Conservation (phyloP, 2,329 filamentous ascomycete genomes). For the Dryadomyces quercivorus region DNA sequence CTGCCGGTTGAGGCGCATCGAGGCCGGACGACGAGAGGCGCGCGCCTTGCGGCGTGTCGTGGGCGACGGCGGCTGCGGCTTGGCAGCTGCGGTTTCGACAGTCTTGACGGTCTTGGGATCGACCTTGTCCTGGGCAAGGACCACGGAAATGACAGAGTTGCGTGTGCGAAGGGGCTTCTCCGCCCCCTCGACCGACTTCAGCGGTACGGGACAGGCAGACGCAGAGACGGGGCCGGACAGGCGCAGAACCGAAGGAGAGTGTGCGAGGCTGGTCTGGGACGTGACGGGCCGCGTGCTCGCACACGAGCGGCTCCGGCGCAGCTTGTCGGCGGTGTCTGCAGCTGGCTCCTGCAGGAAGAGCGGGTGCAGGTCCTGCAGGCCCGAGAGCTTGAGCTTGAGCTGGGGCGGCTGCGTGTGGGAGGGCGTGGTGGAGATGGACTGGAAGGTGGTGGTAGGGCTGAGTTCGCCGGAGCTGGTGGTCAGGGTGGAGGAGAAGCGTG, state of each 20-base stretch:
- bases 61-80: background rate
- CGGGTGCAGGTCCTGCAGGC: background rate
- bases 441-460: conserved; percentile 7
- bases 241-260: background rate
- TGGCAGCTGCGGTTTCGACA: background rate
- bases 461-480: conserved; percentile 8
- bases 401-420: background rate
- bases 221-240: background rate
- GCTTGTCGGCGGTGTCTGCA: conserved; percentile 3
- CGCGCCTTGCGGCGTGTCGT: conserved; percentile 9
- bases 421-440: background rate
- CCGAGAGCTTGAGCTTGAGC: conserved; percentile 11
- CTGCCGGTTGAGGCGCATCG: conserved; percentile 7
- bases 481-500: background rate
- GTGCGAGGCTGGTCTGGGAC: background rate
- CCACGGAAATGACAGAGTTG: conserved; percentile 4
- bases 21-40: conserved; percentile 2
- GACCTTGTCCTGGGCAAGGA: background rate
- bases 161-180: conserved; percentile 8
- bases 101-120: background rate
- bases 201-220: background rate
- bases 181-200: too few relatives aligned
- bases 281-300: background rate
- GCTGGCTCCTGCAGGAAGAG: conserved; percentile 1
- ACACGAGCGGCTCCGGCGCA: background rate